Percentiles rank a stretch among this genome's conserved stretches.
Evolutionary conservation across 805 yeast species (phyloP).

Genomic region (Cyberlindnera japonica): DNA sequence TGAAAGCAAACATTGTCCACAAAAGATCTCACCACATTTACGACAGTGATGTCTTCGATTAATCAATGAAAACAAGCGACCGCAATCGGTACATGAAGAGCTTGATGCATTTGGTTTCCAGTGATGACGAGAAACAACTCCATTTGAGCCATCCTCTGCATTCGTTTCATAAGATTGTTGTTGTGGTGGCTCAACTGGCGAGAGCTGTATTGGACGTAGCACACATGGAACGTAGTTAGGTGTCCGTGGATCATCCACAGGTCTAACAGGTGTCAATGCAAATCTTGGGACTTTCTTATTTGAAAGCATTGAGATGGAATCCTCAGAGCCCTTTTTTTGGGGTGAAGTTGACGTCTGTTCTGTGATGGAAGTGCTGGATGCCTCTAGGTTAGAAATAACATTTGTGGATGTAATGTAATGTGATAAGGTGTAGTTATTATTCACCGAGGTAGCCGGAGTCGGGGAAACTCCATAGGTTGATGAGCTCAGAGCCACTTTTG

Average conservation of each 20-base stretch:
- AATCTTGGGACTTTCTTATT: conserved; percentile 17
- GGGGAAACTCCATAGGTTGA: conserved; percentile 8
- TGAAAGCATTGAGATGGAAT: conserved; percentile 18
- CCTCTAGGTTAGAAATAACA: conserved; percentile 15
- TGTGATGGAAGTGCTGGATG: conserved; percentile 1
- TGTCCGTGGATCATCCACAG: conserved; percentile 64
- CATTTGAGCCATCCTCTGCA: conserved; percentile 3
- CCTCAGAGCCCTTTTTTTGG: conserved; percentile 24
- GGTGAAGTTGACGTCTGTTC: conserved; percentile 15
- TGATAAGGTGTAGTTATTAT: conserved; percentile 13
- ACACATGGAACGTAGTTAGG: conserved; percentile 83
- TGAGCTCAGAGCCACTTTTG: conserved; percentile 18
- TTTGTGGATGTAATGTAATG: conserved; percentile 13
- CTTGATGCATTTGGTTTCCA: conserved; percentile 64
- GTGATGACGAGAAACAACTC: conserved; percentile 38
- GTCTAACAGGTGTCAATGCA: conserved; percentile 40
- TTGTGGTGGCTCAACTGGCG: not conserved
- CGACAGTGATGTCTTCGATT: conserved; percentile 72
- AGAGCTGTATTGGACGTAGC: conserved; percentile 37
- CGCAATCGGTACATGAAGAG: conserved; percentile 57
- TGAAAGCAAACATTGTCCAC: conserved; percentile 55
- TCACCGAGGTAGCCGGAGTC: conserved; percentile 14
- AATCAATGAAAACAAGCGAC: conserved; percentile 55
- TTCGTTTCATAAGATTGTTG: not conserved
- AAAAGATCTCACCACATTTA: conserved; percentile 67